Conservation (phyloP, 257 asterid species). For the Phtheirospermum japonicum region DNA sequence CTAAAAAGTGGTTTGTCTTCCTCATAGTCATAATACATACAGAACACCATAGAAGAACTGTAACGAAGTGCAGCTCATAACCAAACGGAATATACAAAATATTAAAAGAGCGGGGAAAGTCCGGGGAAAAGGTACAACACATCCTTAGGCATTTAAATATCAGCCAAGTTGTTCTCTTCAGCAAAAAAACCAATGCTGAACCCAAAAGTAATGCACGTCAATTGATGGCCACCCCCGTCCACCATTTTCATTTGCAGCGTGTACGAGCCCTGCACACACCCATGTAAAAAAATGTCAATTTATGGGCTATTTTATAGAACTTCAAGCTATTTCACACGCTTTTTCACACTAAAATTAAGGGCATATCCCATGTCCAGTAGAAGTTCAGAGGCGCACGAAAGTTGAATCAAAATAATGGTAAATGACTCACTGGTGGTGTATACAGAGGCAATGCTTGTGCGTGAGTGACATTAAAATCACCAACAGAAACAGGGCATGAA, state of each 20-base stretch:
- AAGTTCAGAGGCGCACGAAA: neutral
- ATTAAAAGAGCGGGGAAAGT: neutral
- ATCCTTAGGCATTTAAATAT: constrained; percentile 27
- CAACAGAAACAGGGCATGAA: constrained; percentile 68
- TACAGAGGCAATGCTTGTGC: constrained; percentile 69
- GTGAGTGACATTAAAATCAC: constrained; percentile 69
- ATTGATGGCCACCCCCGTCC: constrained; percentile 43
- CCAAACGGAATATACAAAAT: neutral
- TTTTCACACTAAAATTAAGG: neutral
- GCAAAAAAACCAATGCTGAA: constrained; percentile 57
- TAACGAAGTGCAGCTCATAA: no score
- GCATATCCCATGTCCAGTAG: neutral
- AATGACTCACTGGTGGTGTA: constrained; percentile 77
- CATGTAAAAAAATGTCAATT: neutral
- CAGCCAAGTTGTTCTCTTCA: constrained; percentile 47
- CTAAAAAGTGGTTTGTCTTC: no score
- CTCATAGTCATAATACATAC: no score
- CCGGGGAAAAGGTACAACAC: neutral
- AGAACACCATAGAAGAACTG: no score
- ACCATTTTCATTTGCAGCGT: constrained; percentile 52
- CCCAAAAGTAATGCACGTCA: constrained; percentile 71
- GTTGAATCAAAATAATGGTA: neutral
- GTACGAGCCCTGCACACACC: constrained; percentile 63
- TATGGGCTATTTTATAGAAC: neutral
- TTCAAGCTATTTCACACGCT: neutral